A percentile compares a stretch with the other conserved stretches of the same genome.
Conservation (phyloP, 2,329 filamentous ascomycete genomes). For the Furcasterigmium sp. region DNA sequence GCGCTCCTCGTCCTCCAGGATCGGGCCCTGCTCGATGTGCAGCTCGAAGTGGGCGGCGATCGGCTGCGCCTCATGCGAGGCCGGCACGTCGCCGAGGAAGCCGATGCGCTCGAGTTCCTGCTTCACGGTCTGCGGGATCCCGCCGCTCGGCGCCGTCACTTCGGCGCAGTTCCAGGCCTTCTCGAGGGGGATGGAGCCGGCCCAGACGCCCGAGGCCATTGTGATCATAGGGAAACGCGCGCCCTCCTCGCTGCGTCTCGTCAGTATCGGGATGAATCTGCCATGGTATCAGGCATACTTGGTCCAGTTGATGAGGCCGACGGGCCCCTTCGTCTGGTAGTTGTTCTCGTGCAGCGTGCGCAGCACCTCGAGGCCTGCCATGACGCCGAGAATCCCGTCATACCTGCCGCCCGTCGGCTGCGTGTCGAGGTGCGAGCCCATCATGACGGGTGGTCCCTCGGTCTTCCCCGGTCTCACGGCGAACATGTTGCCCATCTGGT, state of each 20-base stretch:
- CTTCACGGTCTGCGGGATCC: constrained; percentile 15
- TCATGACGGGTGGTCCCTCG: constrained; percentile 55
- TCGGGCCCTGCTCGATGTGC: constrained; percentile 79
- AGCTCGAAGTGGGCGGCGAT: constrained; percentile 77
- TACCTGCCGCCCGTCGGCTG: constrained; percentile 63
- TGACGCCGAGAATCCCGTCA: constrained; percentile 72
- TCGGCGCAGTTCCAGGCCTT: constrained; percentile 41
- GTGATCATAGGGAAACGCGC: constrained; percentile 74
- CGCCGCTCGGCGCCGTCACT: constrained; percentile 39
- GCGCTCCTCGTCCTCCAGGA: constrained; percentile 60
- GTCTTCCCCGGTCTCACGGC: constrained; percentile 56
- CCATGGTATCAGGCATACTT: constrained; percentile 52
- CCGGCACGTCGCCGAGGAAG: constrained; percentile 51
- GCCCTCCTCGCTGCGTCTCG: constrained; percentile 61
- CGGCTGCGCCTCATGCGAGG: constrained; percentile 25
- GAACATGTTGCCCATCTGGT: constrained; percentile 79
- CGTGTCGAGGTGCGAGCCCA: constrained; percentile 65
- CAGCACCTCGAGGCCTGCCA: constrained; percentile 69
- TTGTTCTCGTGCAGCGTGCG: constrained; percentile 61
- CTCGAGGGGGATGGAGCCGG: constrained; percentile 58
- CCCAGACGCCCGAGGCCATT: constrained; percentile 72
- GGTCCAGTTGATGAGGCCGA: constrained; percentile 76
- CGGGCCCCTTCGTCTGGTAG: constrained; percentile 63
- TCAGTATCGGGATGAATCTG: too few species aligned
- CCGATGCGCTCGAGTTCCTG: constrained; percentile 63